Evolutionary conservation across 1,284 basidiomycete genomes (phyloP).

Genomic region (Sanguinoderma infundibulare): DNA sequence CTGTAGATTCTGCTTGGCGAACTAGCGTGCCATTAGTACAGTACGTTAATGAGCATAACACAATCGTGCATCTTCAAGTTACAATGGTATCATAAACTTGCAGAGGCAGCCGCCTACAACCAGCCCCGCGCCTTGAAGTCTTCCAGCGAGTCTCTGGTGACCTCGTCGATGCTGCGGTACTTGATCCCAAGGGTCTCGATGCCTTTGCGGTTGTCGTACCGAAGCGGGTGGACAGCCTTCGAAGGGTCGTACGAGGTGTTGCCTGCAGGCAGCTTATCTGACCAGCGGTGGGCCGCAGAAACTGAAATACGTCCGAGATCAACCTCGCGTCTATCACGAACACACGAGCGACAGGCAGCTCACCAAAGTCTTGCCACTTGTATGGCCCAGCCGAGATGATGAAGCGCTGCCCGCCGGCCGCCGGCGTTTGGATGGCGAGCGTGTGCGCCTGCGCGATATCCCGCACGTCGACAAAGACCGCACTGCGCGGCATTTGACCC

Average conservation of each 20-base stretch:
- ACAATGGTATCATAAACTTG: no score
- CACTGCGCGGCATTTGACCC: conserved; percentile 6
- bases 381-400: conserved; percentile 45
- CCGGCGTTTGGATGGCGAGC: conserved; percentile 52
- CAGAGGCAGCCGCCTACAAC: conserved; percentile 4
- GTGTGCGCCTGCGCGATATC: conserved; percentile 66
- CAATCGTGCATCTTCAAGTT: no score
- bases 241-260: conserved; percentile 28
- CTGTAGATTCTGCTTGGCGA: no score
- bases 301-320: conserved; percentile 4
- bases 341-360: neutral
- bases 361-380: conserved; percentile 40
- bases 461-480: conserved; percentile 60
- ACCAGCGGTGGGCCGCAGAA: conserved; percentile 15
- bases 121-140: conserved; percentile 39
- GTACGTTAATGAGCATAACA: no score
- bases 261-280: conserved; percentile 27
- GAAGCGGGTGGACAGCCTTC: conserved; percentile 34
- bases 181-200: conserved; percentile 48
- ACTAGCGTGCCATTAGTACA: no score
- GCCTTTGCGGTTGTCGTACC: conserved; percentile 43
- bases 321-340: neutral
- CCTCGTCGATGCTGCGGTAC: conserved; percentile 48
- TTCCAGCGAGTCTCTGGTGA: conserved; percentile 44
- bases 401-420: conserved; percentile 67